Evolutionary conservation across 2,329 filamentous ascomycete species (phyloP), one percentile per base, ranked within the genome.

Genomic region (Periconia digitata): DNA sequence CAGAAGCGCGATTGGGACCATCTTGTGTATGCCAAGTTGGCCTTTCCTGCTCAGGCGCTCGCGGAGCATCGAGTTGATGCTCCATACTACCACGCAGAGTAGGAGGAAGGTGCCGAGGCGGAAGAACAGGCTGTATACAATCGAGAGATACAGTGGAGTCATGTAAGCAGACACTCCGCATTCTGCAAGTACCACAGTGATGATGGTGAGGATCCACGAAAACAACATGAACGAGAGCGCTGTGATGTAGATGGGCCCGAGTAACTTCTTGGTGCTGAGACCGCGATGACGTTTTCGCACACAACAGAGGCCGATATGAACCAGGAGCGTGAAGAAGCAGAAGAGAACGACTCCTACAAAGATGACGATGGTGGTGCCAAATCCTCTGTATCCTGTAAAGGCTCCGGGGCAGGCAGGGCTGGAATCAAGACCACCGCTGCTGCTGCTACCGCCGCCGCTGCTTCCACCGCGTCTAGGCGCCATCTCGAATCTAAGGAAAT

Each of bases 31-130:
- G 4, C 10, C n/a, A 20, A 39, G 22, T 18, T 21, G 20, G 5
- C 18, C 41, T 3, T 47, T 39, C 3, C 32, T 41, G 16, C 53
- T 52, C 15, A 63, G 50, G 27, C 51, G 56, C 35, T 56, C 29
- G 32, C 55, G 55, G 1, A 71, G 58, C 47, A 58, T 43, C 10
- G 21, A 50, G 54, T 68, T 68, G 42, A 70, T 46, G 8, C 40
- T 43, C 42, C 51, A 66, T 23, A 65, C 40, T 5, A 61, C 53
- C 2, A 63, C 47, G 7, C 63, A 52, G 1, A 69, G 55, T 1
- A 70, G 43, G 44, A 59, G 37, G 45, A 51, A 63, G n/a, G 47
- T 36, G 35, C 40, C 51, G 8, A 70, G 17, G n/a, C 20, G 8
- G 40, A 45, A 48, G 37, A 69, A 64, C 1, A 69, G 39, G 3